Conservation (phyloP, 2,329 filamentous ascomycete species). For the Herpotrichia juniperi region DNA sequence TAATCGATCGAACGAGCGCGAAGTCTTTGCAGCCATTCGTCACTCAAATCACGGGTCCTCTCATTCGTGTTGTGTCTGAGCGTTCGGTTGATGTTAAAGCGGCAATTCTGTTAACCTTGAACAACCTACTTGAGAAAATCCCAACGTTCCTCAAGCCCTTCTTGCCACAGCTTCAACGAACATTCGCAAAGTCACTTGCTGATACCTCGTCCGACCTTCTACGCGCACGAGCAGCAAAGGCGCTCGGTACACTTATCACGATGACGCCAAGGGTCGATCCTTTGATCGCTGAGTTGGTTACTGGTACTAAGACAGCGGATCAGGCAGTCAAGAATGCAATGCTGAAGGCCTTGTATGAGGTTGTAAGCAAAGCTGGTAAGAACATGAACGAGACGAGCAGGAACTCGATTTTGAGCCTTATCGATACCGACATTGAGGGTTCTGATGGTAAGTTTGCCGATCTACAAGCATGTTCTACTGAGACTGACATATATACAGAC, state of each 20-base stretch:
- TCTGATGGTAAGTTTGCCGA: conserved; percentile 62
- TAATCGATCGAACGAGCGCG: conserved; percentile 89
- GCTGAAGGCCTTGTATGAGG: conserved; percentile 95
- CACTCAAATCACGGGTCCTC: conserved; percentile 94
- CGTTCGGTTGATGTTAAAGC: conserved; percentile 95
- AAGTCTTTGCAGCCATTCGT: conserved; percentile 92
- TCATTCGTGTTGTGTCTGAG: conserved; percentile 97
- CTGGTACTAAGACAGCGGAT: conserved; percentile 92
- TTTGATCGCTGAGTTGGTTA: conserved; percentile 87
- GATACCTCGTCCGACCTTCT: conserved; percentile 90
- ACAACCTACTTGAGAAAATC: conserved; percentile 96
- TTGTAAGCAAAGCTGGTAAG: conserved; percentile 89
- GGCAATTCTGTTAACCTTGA: conserved; percentile 90
- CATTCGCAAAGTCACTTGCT: conserved; percentile 93
- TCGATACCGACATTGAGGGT: conserved; percentile 82
- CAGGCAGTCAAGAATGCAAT: conserved; percentile 90
- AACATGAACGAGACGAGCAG: conserved; percentile 95
- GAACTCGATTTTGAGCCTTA: conserved; percentile 82
- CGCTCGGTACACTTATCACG: conserved; percentile 92
- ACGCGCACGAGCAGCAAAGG: conserved; percentile 87
- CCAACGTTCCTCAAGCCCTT: conserved; percentile 95
- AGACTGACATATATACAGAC: conserved; percentile 44
- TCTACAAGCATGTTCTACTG: not conserved
- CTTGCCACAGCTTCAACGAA: conserved; percentile 92
- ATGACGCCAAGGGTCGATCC: conserved; percentile 95